Percentiles rank a stretch among this genome's conserved stretches.
phyloP scores from a whole-genome alignment of 1,284 basidiomycete species.

The Fomitopsis betulina region DNA sequence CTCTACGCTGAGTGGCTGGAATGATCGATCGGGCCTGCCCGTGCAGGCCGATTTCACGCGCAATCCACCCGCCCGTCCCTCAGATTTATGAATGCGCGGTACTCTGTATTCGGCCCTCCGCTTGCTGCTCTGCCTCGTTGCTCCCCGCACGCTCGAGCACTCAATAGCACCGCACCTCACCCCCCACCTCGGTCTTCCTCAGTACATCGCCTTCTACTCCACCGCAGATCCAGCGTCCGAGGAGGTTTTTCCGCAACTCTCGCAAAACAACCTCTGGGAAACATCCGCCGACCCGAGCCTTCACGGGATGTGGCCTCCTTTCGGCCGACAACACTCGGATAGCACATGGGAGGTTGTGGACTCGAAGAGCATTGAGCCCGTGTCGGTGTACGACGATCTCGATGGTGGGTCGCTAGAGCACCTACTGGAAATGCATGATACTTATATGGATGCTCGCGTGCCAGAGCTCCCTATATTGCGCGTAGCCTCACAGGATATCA shows the following conservation, averaged over 20 bases:
- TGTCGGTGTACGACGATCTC: conserved; percentile 54
- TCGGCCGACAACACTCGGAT: conserved; percentile 41
- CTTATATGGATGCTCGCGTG: not conserved
- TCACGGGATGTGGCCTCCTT: conserved; percentile 23
- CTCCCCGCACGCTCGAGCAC: not conserved
- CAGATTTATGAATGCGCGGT: not conserved
- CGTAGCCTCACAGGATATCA: conserved; percentile 46
- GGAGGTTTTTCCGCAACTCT: not conserved
- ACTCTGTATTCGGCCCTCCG: not conserved
- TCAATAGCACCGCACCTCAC: not conserved
- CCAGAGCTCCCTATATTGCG: conserved; percentile 58
- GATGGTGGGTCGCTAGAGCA: conserved; percentile 41
- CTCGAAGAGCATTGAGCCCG: conserved; percentile 55
- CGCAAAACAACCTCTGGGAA: not conserved
- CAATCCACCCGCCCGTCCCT: not conserved
- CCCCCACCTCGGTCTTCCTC: not conserved
- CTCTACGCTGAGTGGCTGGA: not conserved
- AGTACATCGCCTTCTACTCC: not conserved
- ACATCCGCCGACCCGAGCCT: not conserved
- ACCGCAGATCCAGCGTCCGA: not conserved
- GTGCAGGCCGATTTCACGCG: conserved; percentile 1
- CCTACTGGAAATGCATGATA: not conserved
- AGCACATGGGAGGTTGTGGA: conserved; percentile 75
- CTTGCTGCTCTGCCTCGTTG: not conserved
- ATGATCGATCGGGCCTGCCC: not conserved